These are phyloP conservation scores for Daldinia decipiens DNA, from an alignment of 495 filamentous ascomycete species.

Conservation along the genomic window DNA sequence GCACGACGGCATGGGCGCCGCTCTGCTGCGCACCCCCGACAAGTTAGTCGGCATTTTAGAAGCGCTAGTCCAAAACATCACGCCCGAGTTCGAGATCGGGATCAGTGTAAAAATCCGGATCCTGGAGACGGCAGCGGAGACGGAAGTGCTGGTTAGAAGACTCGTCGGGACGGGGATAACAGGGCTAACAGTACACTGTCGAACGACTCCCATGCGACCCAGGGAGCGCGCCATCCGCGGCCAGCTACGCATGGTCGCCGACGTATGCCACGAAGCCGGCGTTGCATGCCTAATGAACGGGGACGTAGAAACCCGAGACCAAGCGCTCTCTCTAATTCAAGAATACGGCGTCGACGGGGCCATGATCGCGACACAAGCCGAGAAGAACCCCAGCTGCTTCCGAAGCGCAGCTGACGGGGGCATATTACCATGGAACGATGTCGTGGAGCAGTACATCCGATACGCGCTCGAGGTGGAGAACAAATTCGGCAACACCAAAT, in stretches of 20 bases:
- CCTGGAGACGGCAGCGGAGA: slow-evolving; percentile 77
- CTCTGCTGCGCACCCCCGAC: slow-evolving; percentile 83
- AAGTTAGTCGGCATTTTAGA: slow-evolving; percentile 81
- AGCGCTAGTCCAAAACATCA: slow-evolving; percentile 81
- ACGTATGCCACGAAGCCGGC: slow-evolving; percentile 79
- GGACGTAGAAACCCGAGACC: slow-evolving; percentile 76
- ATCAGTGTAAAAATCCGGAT: slow-evolving; percentile 96
- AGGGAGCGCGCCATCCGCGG: slow-evolving; percentile 86
- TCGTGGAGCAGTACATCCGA: slow-evolving; percentile 77
- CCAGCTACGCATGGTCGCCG: slow-evolving; percentile 81
- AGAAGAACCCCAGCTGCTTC: slow-evolving; percentile 89
- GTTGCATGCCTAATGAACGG: slow-evolving; percentile 96
- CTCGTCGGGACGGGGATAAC: slow-evolving; percentile 88
- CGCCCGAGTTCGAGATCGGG: slow-evolving; percentile 79
- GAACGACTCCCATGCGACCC: slow-evolving; percentile 94
- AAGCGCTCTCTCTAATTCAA: slow-evolving; percentile 71
- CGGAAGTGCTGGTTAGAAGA: slow-evolving; percentile 75
- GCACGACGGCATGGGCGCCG: slow-evolving; percentile 92
- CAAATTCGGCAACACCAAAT: slow-evolving; percentile 91
- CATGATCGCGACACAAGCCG: slow-evolving; percentile 95
- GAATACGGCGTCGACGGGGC: slow-evolving; percentile 89
- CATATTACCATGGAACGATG: slow-evolving; percentile 73
- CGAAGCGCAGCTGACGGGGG: slow-evolving; percentile 70
- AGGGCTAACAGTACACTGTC: slow-evolving; percentile 91
- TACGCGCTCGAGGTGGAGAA: slow-evolving; percentile 81